These are phyloP conservation scores for Rhododendron ferrugineum DNA, from an alignment of 148 eudicot species.

Conservation along the genomic window DNA sequence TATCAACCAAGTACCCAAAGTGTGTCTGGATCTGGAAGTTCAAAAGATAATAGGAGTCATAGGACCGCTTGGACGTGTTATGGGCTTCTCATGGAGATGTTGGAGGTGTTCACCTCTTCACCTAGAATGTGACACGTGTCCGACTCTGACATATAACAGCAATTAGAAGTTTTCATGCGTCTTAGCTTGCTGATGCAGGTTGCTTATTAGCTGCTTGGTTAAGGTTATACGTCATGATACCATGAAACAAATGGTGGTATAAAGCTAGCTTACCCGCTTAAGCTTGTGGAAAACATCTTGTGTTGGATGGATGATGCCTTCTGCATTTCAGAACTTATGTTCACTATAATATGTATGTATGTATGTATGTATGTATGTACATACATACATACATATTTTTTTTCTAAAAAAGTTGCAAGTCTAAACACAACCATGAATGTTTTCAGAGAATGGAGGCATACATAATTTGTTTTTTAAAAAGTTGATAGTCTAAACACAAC, in stretches of 20 bases:
- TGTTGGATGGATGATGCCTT: neutral
- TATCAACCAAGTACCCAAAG: too few relatives aligned
- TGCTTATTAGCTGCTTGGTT: neutral
- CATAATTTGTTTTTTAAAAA: too few relatives aligned
- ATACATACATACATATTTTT: neutral
- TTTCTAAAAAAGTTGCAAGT: too few relatives aligned
- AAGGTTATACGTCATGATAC: neutral
- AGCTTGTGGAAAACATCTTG: neutral
- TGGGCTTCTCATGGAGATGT: too few relatives aligned
- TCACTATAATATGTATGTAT: too few relatives aligned
- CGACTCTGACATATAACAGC: neutral
- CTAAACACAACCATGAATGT: neutral
- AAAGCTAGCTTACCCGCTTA: neutral
- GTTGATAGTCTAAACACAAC: neutral
- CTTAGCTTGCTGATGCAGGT: neutral
- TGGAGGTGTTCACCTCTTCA: too few relatives aligned
- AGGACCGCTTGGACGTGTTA: too few relatives aligned
- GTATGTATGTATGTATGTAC: too few relatives aligned
- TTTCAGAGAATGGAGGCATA: conserved; percentile 67
- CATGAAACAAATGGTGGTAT: neutral
- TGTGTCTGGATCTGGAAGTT: too few relatives aligned
- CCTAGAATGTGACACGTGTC: too few relatives aligned
- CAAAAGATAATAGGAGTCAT: too few relatives aligned
- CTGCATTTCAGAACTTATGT: neutral
- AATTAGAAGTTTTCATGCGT: neutral